Conservation (phyloP, 2,329 filamentous ascomycete genomes). For the Fusarium sp. region DNA sequence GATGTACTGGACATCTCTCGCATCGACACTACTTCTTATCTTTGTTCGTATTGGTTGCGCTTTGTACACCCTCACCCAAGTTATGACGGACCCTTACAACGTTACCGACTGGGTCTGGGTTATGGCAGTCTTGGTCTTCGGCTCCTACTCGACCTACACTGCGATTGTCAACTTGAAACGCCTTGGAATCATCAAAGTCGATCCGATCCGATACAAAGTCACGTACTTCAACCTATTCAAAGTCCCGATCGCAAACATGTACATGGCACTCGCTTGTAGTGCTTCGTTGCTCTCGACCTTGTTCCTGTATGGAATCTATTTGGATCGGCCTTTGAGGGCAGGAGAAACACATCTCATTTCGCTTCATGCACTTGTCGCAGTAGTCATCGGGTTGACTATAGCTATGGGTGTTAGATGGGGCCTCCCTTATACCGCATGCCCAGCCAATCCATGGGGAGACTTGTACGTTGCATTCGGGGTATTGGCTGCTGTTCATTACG, state of each 20-base stretch:
- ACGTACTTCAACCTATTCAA: conserved; percentile 10
- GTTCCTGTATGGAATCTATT: conserved; percentile 35
- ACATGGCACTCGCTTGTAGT: conserved; percentile 30
- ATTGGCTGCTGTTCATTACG: conserved; percentile 5
- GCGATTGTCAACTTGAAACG: conserved; percentile 34
- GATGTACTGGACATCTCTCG: conserved; percentile 28
- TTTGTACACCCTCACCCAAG: conserved; percentile 32
- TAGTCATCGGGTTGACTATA: conserved; percentile 29
- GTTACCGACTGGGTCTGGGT: conserved; percentile 40
- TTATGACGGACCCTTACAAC: conserved; percentile 36
- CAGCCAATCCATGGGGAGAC: conserved; percentile 35
- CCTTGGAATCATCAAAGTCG: conserved; percentile 22
- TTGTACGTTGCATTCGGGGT: conserved; percentile 32
- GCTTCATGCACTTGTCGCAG: conserved; percentile 19
- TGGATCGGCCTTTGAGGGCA: conserved; percentile 9
- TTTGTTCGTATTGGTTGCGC: conserved; percentile 28
- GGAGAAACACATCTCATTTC: conserved; percentile 20
- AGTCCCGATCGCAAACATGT: conserved; percentile 33
- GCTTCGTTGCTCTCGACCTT: conserved; percentile 27
- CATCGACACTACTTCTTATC: conserved; percentile 26
- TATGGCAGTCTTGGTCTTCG: conserved; percentile 38
- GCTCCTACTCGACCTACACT: conserved; percentile 31
- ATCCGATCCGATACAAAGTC: conserved; percentile 18
- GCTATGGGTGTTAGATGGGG: conserved; percentile 13
- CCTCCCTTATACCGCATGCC: conserved; percentile 2